Evolutionary conservation across 495 filamentous ascomycete genomes (phyloP).

Genomic region (Aspergillus heteromorphus): DNA sequence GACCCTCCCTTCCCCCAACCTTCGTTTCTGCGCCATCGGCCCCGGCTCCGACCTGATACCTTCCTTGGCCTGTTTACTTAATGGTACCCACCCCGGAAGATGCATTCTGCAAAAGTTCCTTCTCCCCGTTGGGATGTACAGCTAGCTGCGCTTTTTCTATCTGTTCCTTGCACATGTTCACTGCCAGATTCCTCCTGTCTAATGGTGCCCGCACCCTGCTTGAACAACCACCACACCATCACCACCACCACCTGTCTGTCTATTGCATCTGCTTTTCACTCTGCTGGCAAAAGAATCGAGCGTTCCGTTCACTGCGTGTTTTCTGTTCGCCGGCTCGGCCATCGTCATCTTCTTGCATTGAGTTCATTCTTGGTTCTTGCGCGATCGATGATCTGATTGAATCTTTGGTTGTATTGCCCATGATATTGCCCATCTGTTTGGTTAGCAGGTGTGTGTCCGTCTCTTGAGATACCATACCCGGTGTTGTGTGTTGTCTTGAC

Average conservation of each 20-base stretch:
- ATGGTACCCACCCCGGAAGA: not conserved
- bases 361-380: not conserved
- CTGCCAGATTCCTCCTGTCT: not conserved
- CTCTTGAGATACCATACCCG: not conserved
- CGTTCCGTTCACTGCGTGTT: not conserved
- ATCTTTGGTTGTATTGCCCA: not conserved
- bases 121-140: conserved; percentile 6
- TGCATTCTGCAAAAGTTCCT: not conserved
- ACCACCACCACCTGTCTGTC: too few species aligned
- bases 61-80: not conserved
- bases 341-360: not conserved
- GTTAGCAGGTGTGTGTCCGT: not conserved
- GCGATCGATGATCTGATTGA: not conserved
- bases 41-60: not conserved
- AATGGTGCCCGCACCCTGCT: not conserved
- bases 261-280: not conserved
- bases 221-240: too few species aligned
- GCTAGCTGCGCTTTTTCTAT: conserved; percentile 10
- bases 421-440: not conserved
- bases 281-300: not conserved
- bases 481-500: not conserved
- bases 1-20: not conserved
- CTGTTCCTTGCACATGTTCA: conserved; percentile 2
- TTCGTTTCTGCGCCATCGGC: not conserved
- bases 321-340: not conserved